Conservation (phyloP, 345 rosid genomes). For the Atalantia buxifolia region DNA sequence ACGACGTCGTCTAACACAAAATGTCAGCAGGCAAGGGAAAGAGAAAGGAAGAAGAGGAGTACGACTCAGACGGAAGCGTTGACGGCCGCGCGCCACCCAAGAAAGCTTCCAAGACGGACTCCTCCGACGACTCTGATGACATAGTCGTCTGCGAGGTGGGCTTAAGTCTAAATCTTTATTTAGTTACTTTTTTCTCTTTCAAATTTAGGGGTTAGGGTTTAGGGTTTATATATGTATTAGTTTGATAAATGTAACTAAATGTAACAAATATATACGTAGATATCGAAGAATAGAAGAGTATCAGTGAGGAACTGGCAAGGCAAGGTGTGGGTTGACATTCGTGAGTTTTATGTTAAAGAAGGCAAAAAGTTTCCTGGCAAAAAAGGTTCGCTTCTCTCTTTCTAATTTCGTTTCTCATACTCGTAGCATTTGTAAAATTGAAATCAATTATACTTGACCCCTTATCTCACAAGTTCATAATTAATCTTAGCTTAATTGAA, state of each 20-base stretch:
- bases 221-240: background rate
- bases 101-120: conserved; percentile 50
- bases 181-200: background rate
- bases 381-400: conserved; percentile 48
- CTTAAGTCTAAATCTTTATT: no score
- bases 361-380: conserved; percentile 82
- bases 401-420: background rate
- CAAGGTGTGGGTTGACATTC: conserved; percentile 73
- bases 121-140: conserved; percentile 58
- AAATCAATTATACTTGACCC: background rate
- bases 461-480: background rate
- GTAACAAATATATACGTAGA: conserved; percentile 26
- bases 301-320: conserved; percentile 87
- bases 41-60: conserved; percentile 62
- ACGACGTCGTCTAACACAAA: background rate
- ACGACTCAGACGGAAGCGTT: conserved; percentile 54
- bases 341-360: conserved; percentile 84
- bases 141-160: conserved; percentile 73
- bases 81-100: conserved; percentile 59
- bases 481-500: background rate
- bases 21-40: conserved; percentile 85
- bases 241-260: background rate
- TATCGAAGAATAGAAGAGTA: conserved; percentile 84
- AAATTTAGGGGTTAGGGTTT: background rate
- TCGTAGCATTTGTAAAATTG: background rate